These are phyloP conservation scores for Cyanophora paradoxa DNA, from an alignment of 78 protist species.

Conservation along the genomic window DNA sequence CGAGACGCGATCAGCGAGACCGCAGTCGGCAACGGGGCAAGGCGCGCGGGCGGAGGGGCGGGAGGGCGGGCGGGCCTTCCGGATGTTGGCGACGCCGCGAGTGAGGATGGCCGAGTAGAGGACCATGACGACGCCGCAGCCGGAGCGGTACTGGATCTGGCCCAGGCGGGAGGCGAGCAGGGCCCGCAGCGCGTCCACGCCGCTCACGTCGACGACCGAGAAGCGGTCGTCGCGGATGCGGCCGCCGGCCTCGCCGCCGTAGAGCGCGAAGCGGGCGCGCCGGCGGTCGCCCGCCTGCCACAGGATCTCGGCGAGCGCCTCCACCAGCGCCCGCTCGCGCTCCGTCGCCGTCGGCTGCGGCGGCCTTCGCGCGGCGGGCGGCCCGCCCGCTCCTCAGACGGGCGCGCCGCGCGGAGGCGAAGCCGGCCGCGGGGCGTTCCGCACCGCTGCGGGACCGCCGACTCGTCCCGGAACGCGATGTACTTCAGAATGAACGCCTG, in stretches of 20 bases:
- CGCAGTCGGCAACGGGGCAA: background rate
- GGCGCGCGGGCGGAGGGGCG: background rate
- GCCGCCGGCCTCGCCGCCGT: background rate
- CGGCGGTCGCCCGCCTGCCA: slow-evolving; percentile 11
- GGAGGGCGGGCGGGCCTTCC: background rate
- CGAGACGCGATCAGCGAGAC: background rate
- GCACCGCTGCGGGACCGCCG: background rate
- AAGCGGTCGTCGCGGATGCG: background rate
- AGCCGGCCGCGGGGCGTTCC: background rate
- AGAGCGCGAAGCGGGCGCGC: background rate
- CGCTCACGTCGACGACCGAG: background rate
- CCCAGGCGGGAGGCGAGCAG: background rate
- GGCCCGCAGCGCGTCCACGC: background rate
- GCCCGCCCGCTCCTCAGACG: background rate
- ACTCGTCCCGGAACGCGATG: too few species aligned
- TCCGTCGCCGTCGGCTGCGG: background rate
- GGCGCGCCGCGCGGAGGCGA: background rate
- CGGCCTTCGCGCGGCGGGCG: background rate
- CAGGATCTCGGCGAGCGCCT: slow-evolving; percentile 6
- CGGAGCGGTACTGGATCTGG: background rate
- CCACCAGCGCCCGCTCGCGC: background rate
- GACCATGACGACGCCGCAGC: slow-evolving; percentile 1
- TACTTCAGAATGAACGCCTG: slow-evolving; percentile 21
- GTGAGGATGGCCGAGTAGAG: slow-evolving; percentile 8
- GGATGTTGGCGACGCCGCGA: slow-evolving; percentile 1